phyloP scores from a whole-genome alignment of 768 basidiomycete genomes.

The Heimioporus sp. region DNA sequence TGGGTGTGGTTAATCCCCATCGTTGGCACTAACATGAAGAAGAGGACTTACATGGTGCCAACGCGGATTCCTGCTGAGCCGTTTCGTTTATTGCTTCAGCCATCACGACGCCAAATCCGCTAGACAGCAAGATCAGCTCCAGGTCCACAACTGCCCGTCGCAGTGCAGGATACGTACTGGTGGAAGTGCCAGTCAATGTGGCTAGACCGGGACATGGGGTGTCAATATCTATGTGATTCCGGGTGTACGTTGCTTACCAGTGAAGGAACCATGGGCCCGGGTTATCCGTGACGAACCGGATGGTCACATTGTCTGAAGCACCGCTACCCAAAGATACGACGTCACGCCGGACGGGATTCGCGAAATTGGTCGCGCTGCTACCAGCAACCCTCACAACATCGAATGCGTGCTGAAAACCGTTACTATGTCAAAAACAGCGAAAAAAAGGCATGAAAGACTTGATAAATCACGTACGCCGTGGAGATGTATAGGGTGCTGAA shows the following conservation, averaged over 20 bases:
- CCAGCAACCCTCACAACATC: slow-evolving; percentile 31
- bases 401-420: slow-evolving; percentile 27
- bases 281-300: slow-evolving; percentile 62
- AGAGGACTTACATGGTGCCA: not conserved
- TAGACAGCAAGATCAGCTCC: not conserved
- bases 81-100: slow-evolving; percentile 13
- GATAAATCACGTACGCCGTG: slow-evolving; percentile 30
- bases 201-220: not conserved
- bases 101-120: slow-evolving; percentile 19
- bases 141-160: not conserved
- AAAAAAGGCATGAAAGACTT: no score
- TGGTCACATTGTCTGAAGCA: slow-evolving; percentile 42
- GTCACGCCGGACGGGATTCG: slow-evolving; percentile 34
- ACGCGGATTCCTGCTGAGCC: not conserved
- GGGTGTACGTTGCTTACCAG: slow-evolving; percentile 16
- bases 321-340: slow-evolving; percentile 15
- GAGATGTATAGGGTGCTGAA: slow-evolving; percentile 34
- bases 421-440: not conserved
- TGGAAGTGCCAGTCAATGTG: slow-evolving; percentile 20
- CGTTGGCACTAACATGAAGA: no score
- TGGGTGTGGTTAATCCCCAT: no score
- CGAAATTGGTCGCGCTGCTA: slow-evolving; percentile 26
- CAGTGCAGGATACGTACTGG: slow-evolving; percentile 4
- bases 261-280: slow-evolving; percentile 56
- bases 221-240: not conserved